phyloP scores from a whole-genome alignment of 2,329 filamentous ascomycete genomes.

The Neopestalotiopsis sp. region DNA sequence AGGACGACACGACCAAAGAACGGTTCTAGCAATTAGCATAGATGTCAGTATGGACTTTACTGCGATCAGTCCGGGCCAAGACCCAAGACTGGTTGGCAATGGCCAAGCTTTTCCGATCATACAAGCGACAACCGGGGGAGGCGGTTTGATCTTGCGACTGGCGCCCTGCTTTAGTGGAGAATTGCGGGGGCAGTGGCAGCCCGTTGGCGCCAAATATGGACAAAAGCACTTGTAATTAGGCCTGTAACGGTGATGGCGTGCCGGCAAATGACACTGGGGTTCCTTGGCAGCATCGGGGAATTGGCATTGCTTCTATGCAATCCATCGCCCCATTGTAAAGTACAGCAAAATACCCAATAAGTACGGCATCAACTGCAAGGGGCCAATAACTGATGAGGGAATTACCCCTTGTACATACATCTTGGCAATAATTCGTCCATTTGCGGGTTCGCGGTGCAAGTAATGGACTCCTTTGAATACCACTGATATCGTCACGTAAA shows the following conservation, averaged over 20 bases:
- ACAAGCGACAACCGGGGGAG: not conserved
- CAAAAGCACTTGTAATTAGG: conserved; percentile 3
- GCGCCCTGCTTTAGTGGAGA: not conserved
- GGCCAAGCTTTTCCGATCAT: not conserved
- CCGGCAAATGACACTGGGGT: not conserved
- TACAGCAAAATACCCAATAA: not conserved
- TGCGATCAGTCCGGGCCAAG: not conserved
- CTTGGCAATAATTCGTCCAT: too few relatives aligned
- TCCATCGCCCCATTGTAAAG: not conserved
- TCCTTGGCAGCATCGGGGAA: not conserved
- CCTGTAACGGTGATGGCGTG: not conserved
- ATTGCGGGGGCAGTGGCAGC: not conserved
- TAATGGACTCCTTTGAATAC: too few relatives aligned
- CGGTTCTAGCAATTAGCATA: not conserved
- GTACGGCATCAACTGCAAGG: not conserved
- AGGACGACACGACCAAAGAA: not conserved
- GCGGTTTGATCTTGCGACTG: not conserved
- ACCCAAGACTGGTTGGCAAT: not conserved
- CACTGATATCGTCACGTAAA: too few relatives aligned
- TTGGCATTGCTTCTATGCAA: not conserved
- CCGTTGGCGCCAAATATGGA: not conserved
- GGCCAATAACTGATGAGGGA: too few relatives aligned
- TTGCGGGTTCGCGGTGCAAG: too few relatives aligned
- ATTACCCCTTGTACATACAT: too few relatives aligned
- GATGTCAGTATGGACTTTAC: not conserved